Conservation (phyloP, 2,329 filamentous ascomycete species). For the Colletotrichum filicis region DNA sequence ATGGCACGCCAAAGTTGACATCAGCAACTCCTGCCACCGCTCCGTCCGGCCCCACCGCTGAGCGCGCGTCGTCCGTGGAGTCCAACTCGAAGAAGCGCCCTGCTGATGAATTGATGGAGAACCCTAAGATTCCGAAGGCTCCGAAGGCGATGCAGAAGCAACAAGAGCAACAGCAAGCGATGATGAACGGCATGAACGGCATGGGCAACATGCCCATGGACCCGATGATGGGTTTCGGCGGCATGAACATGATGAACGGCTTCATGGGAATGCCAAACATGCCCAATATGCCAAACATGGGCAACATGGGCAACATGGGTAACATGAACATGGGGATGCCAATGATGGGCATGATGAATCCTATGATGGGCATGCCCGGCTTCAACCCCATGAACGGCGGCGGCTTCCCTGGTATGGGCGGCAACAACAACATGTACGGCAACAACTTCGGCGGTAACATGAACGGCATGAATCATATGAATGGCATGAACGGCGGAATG, state of each 20-base stretch:
- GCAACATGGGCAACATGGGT: constrained; percentile 41
- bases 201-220: constrained; percentile 48
- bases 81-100: constrained; percentile 78
- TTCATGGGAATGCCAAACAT: constrained; percentile 48
- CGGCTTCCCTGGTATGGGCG: constrained; percentile 43
- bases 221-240: constrained; percentile 40
- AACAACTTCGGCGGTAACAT: constrained; percentile 48
- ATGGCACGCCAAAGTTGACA: constrained; percentile 43
- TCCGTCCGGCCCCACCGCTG: constrained; percentile 38
- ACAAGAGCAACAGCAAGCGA: constrained; percentile 59
- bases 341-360: constrained; percentile 48
- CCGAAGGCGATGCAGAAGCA: constrained; percentile 73
- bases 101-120: constrained; percentile 77
- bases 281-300: constrained; percentile 46
- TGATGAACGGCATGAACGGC: constrained; percentile 59
- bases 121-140: constrained; percentile 72
- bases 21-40: constrained; percentile 42
- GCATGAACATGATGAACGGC: constrained; percentile 37
- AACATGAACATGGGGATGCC: constrained; percentile 43
- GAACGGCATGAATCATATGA: constrained; percentile 38
- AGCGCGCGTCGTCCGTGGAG: constrained; percentile 40
- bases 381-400: constrained; percentile 39
- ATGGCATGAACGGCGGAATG: constrained; percentile 46
- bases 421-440: constrained; percentile 40
- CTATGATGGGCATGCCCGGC: constrained; percentile 37